Evolutionary conservation across 1,139 yeast genomes (phyloP).

Genomic region (Kurtzmaniella quercitrusa): DNA sequence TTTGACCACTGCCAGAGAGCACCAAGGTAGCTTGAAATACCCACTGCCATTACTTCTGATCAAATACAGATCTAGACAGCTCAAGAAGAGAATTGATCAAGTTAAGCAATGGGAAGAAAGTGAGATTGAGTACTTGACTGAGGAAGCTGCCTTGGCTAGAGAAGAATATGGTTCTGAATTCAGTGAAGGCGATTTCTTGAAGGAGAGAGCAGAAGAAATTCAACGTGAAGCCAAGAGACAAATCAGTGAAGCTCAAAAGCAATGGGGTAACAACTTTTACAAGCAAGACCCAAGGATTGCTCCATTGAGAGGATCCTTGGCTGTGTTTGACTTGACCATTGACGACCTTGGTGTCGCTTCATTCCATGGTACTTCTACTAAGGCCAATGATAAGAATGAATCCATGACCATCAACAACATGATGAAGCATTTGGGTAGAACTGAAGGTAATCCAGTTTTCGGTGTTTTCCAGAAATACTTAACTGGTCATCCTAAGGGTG

Average conservation of each 20-base stretch:
- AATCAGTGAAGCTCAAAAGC: slow-evolving; percentile 81
- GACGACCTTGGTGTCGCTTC: slow-evolving; percentile 97
- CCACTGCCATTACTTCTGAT: slow-evolving; percentile 81
- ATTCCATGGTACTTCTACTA: slow-evolving; percentile 99
- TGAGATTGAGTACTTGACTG: slow-evolving; percentile 57
- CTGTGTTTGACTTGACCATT: slow-evolving; percentile 84
- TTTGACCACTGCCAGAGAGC: slow-evolving; percentile 95
- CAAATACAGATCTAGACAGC: slow-evolving; percentile 91
- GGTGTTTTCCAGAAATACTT: slow-evolving; percentile 99
- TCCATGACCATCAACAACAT: slow-evolving; percentile 83
- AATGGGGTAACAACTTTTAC: slow-evolving; percentile 96
- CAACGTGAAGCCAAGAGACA: slow-evolving; percentile 82
- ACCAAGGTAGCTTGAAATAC: slow-evolving; percentile 77
- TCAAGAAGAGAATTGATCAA: slow-evolving; percentile 72
- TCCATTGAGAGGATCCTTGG: slow-evolving; percentile 95
- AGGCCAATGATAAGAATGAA: slow-evolving; percentile 98
- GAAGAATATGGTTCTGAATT: slow-evolving; percentile 62
- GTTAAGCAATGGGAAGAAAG: slow-evolving; percentile 80
- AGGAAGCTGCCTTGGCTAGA: slow-evolving; percentile 53
- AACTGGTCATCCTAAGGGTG: slow-evolving; percentile 99
- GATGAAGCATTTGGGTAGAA: slow-evolving; percentile 94
- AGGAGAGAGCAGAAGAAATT: slow-evolving; percentile 86
- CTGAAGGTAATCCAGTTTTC: slow-evolving; percentile 94
- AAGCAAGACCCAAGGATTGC: slow-evolving; percentile 90
- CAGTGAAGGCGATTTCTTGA: slow-evolving; percentile 51